These are phyloP conservation scores for Castanea crenata DNA, from an alignment of 306 rosid species.

Conservation along the genomic window DNA sequence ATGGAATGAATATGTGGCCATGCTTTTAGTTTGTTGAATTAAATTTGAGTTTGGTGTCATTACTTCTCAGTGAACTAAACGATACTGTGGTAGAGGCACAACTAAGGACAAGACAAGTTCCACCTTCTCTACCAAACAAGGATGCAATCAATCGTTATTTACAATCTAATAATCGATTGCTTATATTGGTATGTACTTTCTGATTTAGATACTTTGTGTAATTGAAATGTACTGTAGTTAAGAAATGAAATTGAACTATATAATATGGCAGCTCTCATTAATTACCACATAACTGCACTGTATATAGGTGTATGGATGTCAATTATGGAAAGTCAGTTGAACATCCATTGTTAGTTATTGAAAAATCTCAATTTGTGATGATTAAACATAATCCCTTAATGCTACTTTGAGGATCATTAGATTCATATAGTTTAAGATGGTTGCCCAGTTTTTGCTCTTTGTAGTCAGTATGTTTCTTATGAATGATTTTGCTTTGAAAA, in stretches of 20 bases:
- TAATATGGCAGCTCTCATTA: background rate
- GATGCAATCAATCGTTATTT: conserved; percentile 53
- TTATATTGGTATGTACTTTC: conserved; percentile 69
- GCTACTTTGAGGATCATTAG: background rate
- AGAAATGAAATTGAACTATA: background rate
- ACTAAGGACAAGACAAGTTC: conserved; percentile 17
- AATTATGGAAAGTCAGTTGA: background rate
- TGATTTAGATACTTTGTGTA: conserved; percentile 18
- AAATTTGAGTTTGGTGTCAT: conserved; percentile 22
- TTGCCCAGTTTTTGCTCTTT: background rate
- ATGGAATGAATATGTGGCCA: background rate
- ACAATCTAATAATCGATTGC: conserved; percentile 71
- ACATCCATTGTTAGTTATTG: background rate
- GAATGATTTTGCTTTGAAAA: background rate
- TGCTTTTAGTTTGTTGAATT: conserved; percentile 19
- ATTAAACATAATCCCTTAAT: background rate
- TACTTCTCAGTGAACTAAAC: conserved; percentile 68
- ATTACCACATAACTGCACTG: background rate
- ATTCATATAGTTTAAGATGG: background rate
- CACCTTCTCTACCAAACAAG: conserved; percentile 60
- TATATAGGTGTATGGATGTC: background rate
- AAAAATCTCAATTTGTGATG: too few species aligned
- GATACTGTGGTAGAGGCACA: conserved; percentile 51
- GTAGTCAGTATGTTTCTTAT: background rate
- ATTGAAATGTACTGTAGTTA: background rate